Conservation (phyloP, 2,329 filamentous ascomycete genomes). For the Fusarium brachygibbosum region DNA sequence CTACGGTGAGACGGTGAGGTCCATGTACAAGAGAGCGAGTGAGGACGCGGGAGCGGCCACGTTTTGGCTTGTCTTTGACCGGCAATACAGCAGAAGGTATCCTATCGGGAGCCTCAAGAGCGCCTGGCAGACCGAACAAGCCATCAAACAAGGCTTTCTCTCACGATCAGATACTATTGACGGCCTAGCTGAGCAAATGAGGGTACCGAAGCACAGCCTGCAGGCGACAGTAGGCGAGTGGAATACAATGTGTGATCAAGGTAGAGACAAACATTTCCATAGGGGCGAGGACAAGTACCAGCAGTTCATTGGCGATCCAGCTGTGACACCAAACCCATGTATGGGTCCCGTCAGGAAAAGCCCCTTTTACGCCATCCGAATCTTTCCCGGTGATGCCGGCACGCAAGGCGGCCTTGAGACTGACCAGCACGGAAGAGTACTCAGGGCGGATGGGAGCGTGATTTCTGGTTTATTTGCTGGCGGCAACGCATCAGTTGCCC, state of each 20-base stretch:
- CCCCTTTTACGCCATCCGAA: neutral
- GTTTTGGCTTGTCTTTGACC: slow-evolving; percentile 1
- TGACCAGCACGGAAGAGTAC: neutral
- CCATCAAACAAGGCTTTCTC: neutral
- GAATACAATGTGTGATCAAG: neutral
- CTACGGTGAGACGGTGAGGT: neutral
- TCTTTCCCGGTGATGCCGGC: slow-evolving; percentile 5
- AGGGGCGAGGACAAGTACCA: neutral
- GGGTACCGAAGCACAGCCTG: neutral
- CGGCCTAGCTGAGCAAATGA: neutral
- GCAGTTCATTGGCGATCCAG: neutral
- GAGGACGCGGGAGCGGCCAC: neutral
- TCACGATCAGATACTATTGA: neutral
- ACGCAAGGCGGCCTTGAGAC: neutral
- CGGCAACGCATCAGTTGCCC: neutral
- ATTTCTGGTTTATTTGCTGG: neutral
- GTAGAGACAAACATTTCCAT: neutral
- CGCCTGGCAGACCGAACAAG: too few species aligned
- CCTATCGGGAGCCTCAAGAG: too few species aligned
- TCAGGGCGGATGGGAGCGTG: neutral
- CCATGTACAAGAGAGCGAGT: neutral
- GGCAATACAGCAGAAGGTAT: too few species aligned
- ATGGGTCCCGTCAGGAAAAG: neutral
- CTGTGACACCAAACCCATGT: neutral
- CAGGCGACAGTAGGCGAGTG: neutral